A percentile compares a stretch with the other conserved stretches of the same genome.
Evolutionary conservation across 2,329 filamentous ascomycete species (phyloP).

Genomic region (Sarocladium kiliense): DNA sequence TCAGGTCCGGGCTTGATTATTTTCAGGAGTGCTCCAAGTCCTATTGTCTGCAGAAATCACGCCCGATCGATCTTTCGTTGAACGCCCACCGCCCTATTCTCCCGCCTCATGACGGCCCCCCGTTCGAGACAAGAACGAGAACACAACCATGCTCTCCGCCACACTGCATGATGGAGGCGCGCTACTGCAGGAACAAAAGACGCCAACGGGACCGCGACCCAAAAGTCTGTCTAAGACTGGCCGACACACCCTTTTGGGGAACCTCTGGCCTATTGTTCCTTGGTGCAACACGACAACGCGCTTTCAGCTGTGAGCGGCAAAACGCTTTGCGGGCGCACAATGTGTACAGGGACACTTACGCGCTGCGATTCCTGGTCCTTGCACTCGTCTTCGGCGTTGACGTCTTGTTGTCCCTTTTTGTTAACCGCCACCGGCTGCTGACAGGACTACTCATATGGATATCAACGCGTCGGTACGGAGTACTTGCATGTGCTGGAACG

Average conservation of each 20-base stretch:
- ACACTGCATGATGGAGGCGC: background rate
- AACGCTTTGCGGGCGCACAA: background rate
- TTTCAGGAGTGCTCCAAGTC: too few species aligned
- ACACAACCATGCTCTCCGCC: background rate
- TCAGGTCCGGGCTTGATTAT: too few species aligned
- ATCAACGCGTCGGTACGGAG: background rate
- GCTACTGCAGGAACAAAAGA: constrained; percentile 3
- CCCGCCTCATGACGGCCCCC: background rate
- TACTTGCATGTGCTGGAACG: background rate
- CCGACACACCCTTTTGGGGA: background rate
- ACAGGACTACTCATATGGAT: too few species aligned
- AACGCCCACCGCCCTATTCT: background rate
- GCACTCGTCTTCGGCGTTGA: too few species aligned
- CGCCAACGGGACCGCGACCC: background rate
- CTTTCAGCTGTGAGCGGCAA: background rate
- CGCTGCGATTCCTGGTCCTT: too few species aligned
- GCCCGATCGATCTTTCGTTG: background rate
- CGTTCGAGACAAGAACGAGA: background rate
- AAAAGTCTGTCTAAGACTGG: constrained; percentile 7
- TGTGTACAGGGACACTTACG: too few species aligned
- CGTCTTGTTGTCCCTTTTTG: background rate
- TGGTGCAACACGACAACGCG: background rate
- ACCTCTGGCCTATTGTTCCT: background rate
- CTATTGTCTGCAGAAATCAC: too few species aligned
- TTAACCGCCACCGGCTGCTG: background rate